A percentile compares a stretch with the other conserved stretches of the same genome.
phyloP scores from a whole-genome alignment of 768 basidiomycete genomes.

The Mycena galericulata region DNA sequence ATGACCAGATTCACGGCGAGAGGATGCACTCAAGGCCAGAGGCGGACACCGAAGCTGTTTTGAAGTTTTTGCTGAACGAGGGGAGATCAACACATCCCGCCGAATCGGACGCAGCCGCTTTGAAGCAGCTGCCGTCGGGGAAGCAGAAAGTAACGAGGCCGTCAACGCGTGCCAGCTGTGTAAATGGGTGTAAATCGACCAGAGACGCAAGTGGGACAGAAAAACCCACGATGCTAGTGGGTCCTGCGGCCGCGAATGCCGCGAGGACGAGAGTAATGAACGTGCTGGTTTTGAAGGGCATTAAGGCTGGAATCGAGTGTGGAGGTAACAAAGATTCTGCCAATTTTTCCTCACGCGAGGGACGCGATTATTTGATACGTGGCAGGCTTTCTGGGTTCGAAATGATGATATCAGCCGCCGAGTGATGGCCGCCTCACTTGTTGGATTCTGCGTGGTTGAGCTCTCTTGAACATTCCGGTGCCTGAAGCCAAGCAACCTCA shows the following conservation, averaged over 20 bases:
- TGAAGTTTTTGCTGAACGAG: constrained; percentile 22
- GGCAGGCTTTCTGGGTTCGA: too few relatives aligned
- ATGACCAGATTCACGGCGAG: constrained; percentile 12
- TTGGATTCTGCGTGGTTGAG: too few relatives aligned
- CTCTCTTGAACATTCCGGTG: too few relatives aligned
- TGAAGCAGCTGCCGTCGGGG: constrained; percentile 18
- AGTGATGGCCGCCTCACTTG: too few relatives aligned
- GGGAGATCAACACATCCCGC: constrained; percentile 28
- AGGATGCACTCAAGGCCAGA: constrained; percentile 29
- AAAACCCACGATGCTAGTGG: constrained; percentile 3
- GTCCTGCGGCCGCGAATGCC: constrained; percentile 11
- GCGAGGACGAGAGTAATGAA: constrained; percentile 22
- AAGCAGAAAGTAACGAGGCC: constrained; percentile 27
- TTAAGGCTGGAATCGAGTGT: not conserved
- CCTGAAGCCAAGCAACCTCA: too few relatives aligned
- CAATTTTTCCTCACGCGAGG: too few relatives aligned
- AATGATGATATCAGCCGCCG: too few relatives aligned
- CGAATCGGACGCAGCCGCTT: constrained; percentile 12
- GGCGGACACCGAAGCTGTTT: constrained; percentile 19
- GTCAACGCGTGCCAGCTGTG: constrained; percentile 16
- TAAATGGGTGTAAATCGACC: not conserved
- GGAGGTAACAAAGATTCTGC: too few relatives aligned
- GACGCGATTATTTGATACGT: too few relatives aligned
- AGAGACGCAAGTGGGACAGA: not conserved
- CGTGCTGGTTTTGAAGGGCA: constrained; percentile 17